Base-by-base conservation (phyloP, 2,329 filamentous ascomycete species). In the Sporothrix dimorphospora region DNA sequence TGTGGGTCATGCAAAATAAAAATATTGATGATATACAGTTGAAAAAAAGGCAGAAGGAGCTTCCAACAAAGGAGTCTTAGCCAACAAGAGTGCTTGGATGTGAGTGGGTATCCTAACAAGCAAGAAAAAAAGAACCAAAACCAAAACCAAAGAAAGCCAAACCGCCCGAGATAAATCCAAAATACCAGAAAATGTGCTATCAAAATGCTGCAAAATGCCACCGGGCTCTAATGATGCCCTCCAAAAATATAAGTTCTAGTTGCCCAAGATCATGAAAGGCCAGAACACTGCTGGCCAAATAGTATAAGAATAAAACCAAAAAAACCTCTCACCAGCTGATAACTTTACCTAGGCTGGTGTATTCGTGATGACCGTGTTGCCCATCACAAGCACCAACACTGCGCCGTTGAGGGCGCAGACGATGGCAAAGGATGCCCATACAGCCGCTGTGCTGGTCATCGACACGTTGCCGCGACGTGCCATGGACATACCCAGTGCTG, bases 401-500 rank as follows among this genome's bases (percentile, higher is more conserved):
- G 85, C 82, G 11, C 85, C 86, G 72, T 86, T 85, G 1, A 85
- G 81, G 9, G 86, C 77, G 68, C 85, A 87, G 5, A 86, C 80
- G 0, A 79, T 77, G 0, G 81, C 75, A 75, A 89, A 85, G 0
- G 83, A 79, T 0, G 79, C 74, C 74, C 82, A 81, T 4, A 86
- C 82, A 16, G 84, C 79, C 6, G 84, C 74, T 71, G 83, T 83
- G 69, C 85, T 84, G 27, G 82, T 63, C 70, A 84, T 77, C 3
- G 82, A 77, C 9, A 87, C 76, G 16, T 77, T 78, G 66, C 86
- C 84, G 53, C 82, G 80, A 47, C 88, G 84, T 68, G 86, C 86
- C 14, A 90, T 78, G 74, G 88, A 85, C 78, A 87, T 85, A 45
- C 86, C 88, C 7, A 93, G 83, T 0, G 86, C 91, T 14, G 86